These are phyloP conservation scores for Thecaphora thlaspeos DNA, from an alignment of 1,284 basidiomycete species.

Conservation along the genomic window DNA sequence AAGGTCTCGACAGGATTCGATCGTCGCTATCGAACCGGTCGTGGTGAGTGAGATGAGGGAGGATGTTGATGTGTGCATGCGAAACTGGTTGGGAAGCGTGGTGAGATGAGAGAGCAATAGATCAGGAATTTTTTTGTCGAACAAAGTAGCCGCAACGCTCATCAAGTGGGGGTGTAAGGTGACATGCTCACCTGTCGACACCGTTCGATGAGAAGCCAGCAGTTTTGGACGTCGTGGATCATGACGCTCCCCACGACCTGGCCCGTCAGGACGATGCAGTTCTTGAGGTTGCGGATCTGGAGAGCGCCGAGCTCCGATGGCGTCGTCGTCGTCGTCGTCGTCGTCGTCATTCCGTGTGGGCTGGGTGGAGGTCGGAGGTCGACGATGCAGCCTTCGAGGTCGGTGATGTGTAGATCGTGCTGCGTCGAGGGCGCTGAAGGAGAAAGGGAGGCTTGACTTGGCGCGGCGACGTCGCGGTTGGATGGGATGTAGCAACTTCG, in stretches of 20 bases:
- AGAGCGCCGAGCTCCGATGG: slow-evolving; percentile 9
- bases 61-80: slow-evolving; percentile 21
- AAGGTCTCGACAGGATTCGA: slow-evolving; percentile 13
- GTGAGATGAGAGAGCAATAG: too few relatives aligned
- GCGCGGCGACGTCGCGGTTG: too few relatives aligned
- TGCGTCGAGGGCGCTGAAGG: not conserved
- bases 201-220: slow-evolving; percentile 6
- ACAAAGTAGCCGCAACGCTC: too few relatives aligned
- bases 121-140: too few relatives aligned
- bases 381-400: slow-evolving; percentile 9
- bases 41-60: slow-evolving; percentile 12
- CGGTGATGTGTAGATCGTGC: slow-evolving; percentile 7
- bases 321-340: too few relatives aligned
- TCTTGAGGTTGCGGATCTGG: slow-evolving; percentile 14
- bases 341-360: too few relatives aligned
- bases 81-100: slow-evolving; percentile 7
- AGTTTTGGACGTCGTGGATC: slow-evolving; percentile 11
- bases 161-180: not conserved
- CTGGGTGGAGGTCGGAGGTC: slow-evolving; percentile 11
- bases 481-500: too few relatives aligned
- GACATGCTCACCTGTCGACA: slow-evolving; percentile 8
- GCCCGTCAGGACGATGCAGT: slow-evolving; percentile 16
- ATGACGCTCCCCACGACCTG: slow-evolving; percentile 27
- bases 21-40: slow-evolving; percentile 11
- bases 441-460: not conserved